Base-by-base conservation (phyloP, 208 protist genomes). In the Acanthamoeba rhysodes region DNA sequence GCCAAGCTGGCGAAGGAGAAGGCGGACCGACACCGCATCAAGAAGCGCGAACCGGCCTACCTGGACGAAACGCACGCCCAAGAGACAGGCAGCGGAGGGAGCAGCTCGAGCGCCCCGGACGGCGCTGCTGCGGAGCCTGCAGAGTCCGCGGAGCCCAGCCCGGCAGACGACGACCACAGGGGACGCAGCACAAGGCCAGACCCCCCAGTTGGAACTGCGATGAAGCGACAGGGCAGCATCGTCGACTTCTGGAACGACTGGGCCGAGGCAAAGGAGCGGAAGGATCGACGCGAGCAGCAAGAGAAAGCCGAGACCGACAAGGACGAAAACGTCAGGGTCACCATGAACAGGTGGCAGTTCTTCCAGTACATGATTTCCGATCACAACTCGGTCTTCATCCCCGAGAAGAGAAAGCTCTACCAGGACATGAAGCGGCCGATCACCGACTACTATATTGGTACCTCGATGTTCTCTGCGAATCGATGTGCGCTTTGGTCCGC, bases 381-480 rank as follows among this genome's bases (percentile, higher is more conserved):
- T 18, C 37, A 66, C 82, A 95, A 95, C 32, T 64, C 78, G 50
- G 85, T 66, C 41, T 95, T 95, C 85, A 53, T 78, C 94, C 94
- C 94, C 14, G 22, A 97, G 91, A 74, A 94, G 3, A 2, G 48
- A 16, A 72, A 57, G 37, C 57, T 97, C 9, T 96, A 97, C 37
- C 96, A 97, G 76, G 92, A 91, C n/a, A 91, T 90, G 18, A 93
- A 84, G 24, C 95, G 37, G 41, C 87, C 74, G 24, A 50, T 96
- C 14, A 62, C 95, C 0, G 29, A 96, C 27, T 95, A 96, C 55
- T 96, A 41, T 27, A 90, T 66, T 57, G 62, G 57, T 92, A 98
- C 16, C 99, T 99, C 96, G 99, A 99, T 96, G 99, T 98, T 3
- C 41, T 80, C 37, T 34, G n/a, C 41, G 7, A 14, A 80, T 8